Conservation (phyloP, 2,329 filamentous ascomycete genomes). For the Stagonosporopsis rhizophila region DNA sequence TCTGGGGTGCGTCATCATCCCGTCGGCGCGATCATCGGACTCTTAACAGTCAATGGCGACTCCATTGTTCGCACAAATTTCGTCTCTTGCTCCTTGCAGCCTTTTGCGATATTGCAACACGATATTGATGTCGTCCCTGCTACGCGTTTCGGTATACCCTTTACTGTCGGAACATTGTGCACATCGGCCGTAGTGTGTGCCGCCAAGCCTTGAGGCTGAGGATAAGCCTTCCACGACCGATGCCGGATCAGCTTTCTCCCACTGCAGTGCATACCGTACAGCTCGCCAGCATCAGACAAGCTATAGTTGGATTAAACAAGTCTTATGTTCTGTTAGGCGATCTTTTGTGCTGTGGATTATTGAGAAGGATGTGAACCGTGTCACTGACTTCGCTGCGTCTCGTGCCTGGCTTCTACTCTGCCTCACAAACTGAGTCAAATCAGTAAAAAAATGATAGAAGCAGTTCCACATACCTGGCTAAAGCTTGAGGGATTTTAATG, state of each 20-base stretch:
- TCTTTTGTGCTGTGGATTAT: neutral
- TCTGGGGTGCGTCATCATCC: slow-evolving; percentile 12
- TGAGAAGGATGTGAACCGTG: neutral
- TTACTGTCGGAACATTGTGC: neutral
- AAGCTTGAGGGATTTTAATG: neutral
- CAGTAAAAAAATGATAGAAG: too few relatives aligned
- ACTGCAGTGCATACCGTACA: neutral
- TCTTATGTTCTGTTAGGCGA: neutral
- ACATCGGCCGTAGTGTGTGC: slow-evolving; percentile 4
- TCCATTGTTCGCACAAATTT: neutral
- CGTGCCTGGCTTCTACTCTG: too few relatives aligned
- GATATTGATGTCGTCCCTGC: neutral
- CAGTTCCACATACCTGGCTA: neutral
- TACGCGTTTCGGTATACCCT: neutral
- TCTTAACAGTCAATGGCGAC: neutral
- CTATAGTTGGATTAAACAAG: neutral
- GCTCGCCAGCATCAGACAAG: neutral
- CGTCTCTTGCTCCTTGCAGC: neutral
- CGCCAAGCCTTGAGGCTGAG: slow-evolving; percentile 3
- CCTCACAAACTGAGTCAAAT: too few relatives aligned
- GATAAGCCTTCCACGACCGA: slow-evolving; percentile 6
- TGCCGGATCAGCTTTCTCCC: slow-evolving; percentile 10
- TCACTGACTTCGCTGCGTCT: too few relatives aligned
- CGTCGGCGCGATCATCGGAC: neutral
- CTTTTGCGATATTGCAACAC: neutral